Evolutionary conservation across 495 filamentous ascomycete genomes (phyloP).

Genomic region (Penicillium bialowiezense): DNA sequence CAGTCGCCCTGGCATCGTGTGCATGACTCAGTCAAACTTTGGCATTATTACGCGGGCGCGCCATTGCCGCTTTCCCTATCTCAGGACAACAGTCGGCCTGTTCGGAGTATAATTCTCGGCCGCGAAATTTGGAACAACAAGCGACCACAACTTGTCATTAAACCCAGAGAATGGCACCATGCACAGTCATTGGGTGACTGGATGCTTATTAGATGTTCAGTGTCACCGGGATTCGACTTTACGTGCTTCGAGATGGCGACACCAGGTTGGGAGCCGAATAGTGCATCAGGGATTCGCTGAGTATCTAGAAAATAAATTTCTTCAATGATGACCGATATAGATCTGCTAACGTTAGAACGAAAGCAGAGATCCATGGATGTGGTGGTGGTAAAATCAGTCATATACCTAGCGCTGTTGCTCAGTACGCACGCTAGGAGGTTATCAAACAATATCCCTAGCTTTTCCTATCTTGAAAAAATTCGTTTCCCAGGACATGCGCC

Average conservation of each 20-base stretch:
- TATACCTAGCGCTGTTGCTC: no score
- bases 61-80: constrained; percentile 40
- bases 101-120: constrained; percentile 28
- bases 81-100: constrained; percentile 28
- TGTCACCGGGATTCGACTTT: constrained; percentile 38
- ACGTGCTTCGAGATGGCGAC: constrained; percentile 35
- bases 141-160: constrained; percentile 40
- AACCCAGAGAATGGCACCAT: constrained; percentile 39
- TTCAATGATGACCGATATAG: no score
- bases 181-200: constrained; percentile 40
- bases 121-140: constrained; percentile 37
- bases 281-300: no score
- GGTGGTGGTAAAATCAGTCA: no score
- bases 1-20: constrained; percentile 45
- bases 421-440: no score
- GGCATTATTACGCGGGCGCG: constrained; percentile 51
- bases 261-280: constrained; percentile 36
- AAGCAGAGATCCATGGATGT: no score
- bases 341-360: no score
- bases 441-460: no score
- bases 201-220: constrained; percentile 48
- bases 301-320: no score
- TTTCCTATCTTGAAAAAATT: no score
- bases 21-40: constrained; percentile 42
- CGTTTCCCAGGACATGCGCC: no score